phyloP scores from a whole-genome alignment of 768 basidiomycete genomes.

The Boletellus ananas region DNA sequence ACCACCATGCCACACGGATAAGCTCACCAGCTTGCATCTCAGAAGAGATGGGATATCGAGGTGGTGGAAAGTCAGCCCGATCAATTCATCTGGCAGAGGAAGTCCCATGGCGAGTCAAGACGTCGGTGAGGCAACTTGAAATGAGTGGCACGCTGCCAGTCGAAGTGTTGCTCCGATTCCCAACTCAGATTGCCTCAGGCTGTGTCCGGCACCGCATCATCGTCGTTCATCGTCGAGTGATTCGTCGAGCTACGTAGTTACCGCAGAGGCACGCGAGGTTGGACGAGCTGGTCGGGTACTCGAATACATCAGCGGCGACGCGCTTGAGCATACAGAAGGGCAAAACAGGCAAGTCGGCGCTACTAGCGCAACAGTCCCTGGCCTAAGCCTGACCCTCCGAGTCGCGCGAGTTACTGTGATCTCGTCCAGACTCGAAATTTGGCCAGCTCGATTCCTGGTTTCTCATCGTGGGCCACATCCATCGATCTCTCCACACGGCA shows the following conservation, averaged over 20 bases:
- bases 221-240: no score
- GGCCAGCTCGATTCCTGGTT: background rate
- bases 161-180: no score
- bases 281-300: no score
- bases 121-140: background rate
- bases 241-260: no score
- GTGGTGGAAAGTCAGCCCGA: slow-evolving; percentile 18
- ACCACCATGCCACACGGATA: background rate
- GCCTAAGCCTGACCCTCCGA: no score
- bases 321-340: no score
- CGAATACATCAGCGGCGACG: no score
- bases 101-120: slow-evolving; percentile 10
- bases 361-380: no score
- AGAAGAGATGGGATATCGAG: slow-evolving; percentile 31
- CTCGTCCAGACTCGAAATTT: background rate
- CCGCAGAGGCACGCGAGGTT: background rate
- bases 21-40: slow-evolving; percentile 25
- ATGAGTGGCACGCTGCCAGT: background rate
- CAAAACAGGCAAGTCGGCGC: no score
- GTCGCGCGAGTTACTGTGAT: background rate
- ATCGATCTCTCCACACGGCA: slow-evolving; percentile 17
- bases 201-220: no score
- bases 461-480: slow-evolving; percentile 12
- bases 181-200: background rate
- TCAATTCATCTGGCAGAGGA: slow-evolving; percentile 30